Conservation (phyloP, 2,329 filamentous ascomycete species). For the Didymella glomerata region DNA sequence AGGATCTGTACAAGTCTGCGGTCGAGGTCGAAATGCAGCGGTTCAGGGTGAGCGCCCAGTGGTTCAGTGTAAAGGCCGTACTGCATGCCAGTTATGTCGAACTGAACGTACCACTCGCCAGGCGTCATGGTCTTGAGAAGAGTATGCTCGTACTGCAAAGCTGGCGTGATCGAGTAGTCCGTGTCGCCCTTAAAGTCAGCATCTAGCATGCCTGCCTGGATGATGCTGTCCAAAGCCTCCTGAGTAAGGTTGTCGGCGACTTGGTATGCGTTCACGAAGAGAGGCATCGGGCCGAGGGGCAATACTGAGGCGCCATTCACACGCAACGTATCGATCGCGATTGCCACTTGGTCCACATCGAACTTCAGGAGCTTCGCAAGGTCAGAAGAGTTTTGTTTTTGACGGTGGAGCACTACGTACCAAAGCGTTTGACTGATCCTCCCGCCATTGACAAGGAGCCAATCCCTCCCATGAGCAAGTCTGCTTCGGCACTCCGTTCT, state of each 20-base stretch:
- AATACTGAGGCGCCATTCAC: conserved; percentile 37
- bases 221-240: conserved; percentile 19
- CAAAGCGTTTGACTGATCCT: conserved; percentile 34
- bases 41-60: conserved; percentile 9
- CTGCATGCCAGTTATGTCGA: conserved; percentile 37
- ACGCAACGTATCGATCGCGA: conserved; percentile 22
- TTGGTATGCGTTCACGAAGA: conserved; percentile 35
- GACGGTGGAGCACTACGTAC: conserved; percentile 23
- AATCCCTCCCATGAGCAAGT: neutral
- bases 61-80: conserved; percentile 10
- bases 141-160: conserved; percentile 40
- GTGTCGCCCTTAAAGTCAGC: conserved; percentile 21
- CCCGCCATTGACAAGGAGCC: conserved; percentile 24
- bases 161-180: conserved; percentile 21
- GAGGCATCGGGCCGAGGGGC: conserved; percentile 35
- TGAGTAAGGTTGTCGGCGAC: conserved; percentile 29
- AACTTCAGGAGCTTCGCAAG: conserved; percentile 35
- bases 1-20: conserved; percentile 41
- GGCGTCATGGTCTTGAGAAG: conserved; percentile 27
- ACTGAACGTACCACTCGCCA: conserved; percentile 36
- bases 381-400: neutral
- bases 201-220: conserved; percentile 16
- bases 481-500: conserved; percentile 12
- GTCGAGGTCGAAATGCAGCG: conserved; percentile 24
- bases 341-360: conserved; percentile 22